Evolutionary conservation across 768 basidiomycete genomes (phyloP).

Genomic region (Tylopilus sp.): DNA sequence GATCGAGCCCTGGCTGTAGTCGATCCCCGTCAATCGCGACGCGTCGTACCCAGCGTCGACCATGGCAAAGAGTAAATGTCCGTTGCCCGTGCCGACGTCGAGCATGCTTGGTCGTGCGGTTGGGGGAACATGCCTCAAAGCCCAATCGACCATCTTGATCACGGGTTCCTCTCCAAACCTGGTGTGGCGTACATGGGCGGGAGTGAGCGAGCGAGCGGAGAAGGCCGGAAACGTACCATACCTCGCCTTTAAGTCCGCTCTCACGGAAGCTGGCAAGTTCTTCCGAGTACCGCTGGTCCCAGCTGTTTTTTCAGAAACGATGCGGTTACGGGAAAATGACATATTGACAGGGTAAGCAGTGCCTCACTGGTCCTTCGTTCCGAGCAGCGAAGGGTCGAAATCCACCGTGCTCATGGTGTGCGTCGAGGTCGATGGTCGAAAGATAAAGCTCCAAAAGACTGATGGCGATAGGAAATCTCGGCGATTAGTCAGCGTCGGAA

Average conservation of each 20-base stretch:
- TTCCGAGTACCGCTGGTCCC: constrained; percentile 72
- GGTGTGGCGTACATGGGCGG: neutral
- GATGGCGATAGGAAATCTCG: no score
- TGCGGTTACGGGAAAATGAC: neutral
- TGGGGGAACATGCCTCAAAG: constrained; percentile 50
- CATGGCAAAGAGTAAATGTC: constrained; percentile 69
- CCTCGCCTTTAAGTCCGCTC: constrained; percentile 79
- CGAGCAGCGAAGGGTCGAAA: constrained; percentile 69
- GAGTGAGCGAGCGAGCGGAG: neutral
- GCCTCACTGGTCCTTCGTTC: constrained; percentile 74
- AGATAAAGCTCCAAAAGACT: neutral
- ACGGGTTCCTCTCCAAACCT: constrained; percentile 82
- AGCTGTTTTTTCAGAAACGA: constrained; percentile 40
- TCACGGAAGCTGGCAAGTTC: constrained; percentile 74
- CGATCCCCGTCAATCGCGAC: constrained; percentile 56
- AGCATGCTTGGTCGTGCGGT: constrained; percentile 49
- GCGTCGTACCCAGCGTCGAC: constrained; percentile 62
- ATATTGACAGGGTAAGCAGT: neutral
- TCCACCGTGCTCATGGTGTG: constrained; percentile 37
- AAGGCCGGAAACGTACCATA: constrained; percentile 52
- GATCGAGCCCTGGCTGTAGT: constrained; percentile 75
- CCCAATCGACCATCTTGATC: constrained; percentile 80
- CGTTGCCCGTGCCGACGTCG: constrained; percentile 82
- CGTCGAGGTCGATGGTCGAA: neutral
- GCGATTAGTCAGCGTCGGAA: constrained; percentile 17